Evolutionary conservation across 306 rosid species (phyloP), one percentile per base, ranked within the genome.

Genomic region (Vigna trinervia): DNA sequence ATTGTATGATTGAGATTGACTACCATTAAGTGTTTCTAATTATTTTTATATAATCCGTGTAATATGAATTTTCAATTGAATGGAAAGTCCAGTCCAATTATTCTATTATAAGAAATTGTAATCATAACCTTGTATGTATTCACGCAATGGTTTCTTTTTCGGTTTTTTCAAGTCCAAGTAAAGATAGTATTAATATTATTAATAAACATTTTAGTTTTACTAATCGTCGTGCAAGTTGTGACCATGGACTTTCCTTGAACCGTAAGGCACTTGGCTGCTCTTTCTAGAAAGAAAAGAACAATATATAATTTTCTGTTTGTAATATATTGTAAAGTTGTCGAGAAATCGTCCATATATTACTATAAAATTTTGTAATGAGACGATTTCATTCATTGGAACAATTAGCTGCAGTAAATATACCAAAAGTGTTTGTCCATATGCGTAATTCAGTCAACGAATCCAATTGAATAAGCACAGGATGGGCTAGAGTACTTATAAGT

Each of bases 201-300:
- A 38, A 17, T 64, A 6, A 51, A 62, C 38, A 60, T 26, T 71
- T 62, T 2, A 17, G 50, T 26, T 71, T 71, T 2, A 52, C 17
- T 4, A 60, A 48, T 59, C 9, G 8, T 26, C 14, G n/a, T 47
- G 30, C 51, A 17, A 32, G 34, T 10, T 65, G 38, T 10, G 36
- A 74, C 12, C 2, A 41, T n/a, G 11, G 34, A 59, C 57, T 58
- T 80, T 75, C 23, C 80, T 80, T 74, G 11, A 57, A 46, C 63
- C 36, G 14, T 9, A 74, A 74, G 47, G 28, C 80, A 48, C 28
- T 15, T 48, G 2, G 41, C 5, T 4, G 19, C 19, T 38, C 23
- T 56, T 58, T 41, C 71, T 26, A 20, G 30, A 64, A 62, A n/a
- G 20, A 3, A 61, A 32, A 22, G 3, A 32, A 14, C 19, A 11